Evolutionary conservation across 108 stramenopile genomes (phyloP).

Genomic region (Epithemia pelagica): DNA sequence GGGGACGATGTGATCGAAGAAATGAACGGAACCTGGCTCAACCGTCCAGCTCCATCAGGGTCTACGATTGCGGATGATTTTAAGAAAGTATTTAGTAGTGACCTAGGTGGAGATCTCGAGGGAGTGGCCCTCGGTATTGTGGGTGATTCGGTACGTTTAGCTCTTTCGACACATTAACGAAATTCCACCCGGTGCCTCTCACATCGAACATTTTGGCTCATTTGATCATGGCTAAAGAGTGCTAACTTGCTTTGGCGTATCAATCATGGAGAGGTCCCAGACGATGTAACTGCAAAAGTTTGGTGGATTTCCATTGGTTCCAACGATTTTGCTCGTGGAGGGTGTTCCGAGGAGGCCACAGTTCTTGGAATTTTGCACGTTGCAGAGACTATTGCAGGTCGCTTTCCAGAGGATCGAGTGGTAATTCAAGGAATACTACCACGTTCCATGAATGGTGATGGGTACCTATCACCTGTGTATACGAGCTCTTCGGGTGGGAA

Average conservation of each 20-base stretch:
- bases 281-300: slow-evolving; percentile 24
- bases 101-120: slow-evolving; percentile 43
- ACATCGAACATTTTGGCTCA: not conserved
- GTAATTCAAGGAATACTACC: slow-evolving; percentile 64
- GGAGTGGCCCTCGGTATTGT: slow-evolving; percentile 61
- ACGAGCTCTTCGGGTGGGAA: not conserved
- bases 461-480: not conserved
- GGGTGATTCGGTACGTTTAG: slow-evolving; percentile 48
- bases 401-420: slow-evolving; percentile 36
- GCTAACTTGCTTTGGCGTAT: slow-evolving; percentile 70
- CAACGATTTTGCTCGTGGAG: slow-evolving; percentile 52
- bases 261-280: slow-evolving; percentile 63
- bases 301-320: slow-evolving; percentile 52
- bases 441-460: slow-evolving; percentile 8
- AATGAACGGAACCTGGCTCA: slow-evolving; percentile 36
- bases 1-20: slow-evolving; percentile 64
- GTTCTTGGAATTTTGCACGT: slow-evolving; percentile 53
- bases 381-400: slow-evolving; percentile 45
- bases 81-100: slow-evolving; percentile 39
- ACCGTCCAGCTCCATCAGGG: slow-evolving; percentile 9
- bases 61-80: slow-evolving; percentile 22
- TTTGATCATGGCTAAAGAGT: slow-evolving; percentile 16
- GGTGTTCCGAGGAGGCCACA: slow-evolving; percentile 65
- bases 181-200: not conserved
- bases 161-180: not conserved